A percentile compares a stretch with the other conserved stretches of the same genome.
Evolutionary conservation across 1,139 yeast genomes (phyloP).

Genomic region (Kurtzmaniella quercitrusa): DNA sequence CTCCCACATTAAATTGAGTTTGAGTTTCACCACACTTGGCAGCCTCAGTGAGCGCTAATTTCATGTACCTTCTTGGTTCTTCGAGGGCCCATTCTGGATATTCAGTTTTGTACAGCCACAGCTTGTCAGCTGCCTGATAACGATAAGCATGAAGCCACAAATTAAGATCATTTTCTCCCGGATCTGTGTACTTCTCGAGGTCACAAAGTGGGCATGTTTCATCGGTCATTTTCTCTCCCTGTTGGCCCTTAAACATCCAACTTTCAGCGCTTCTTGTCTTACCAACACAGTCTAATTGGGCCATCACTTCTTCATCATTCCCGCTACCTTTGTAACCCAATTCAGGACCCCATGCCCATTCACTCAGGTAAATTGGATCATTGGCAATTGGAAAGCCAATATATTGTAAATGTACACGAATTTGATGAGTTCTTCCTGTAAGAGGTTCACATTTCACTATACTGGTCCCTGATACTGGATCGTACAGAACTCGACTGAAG

Average conservation of each 20-base stretch:
- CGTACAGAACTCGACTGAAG: conserved; percentile 58
- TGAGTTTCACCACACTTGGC: conserved; percentile 75
- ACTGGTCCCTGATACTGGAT: conserved; percentile 53
- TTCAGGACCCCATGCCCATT: conserved; percentile 64
- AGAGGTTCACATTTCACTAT: conserved; percentile 79
- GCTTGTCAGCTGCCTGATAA: conserved; percentile 53
- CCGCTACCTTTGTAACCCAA: conserved; percentile 54
- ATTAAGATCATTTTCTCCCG: conserved; percentile 80
- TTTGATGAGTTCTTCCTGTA: conserved; percentile 95
- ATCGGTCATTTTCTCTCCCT: conserved; percentile 61
- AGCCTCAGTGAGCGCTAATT: conserved; percentile 72
- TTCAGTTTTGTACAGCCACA: conserved; percentile 77
- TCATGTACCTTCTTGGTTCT: conserved; percentile 53
- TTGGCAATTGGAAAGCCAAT: conserved; percentile 90
- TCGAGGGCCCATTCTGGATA: conserved; percentile 85
- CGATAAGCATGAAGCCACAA: conserved; percentile 88
- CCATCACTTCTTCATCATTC: conserved; percentile 42
- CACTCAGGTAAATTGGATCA: conserved; percentile 79
- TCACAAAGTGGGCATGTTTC: conserved; percentile 64
- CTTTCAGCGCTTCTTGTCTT: conserved; percentile 63
- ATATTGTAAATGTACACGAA: conserved; percentile 85
- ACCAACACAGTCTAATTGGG: conserved; percentile 59
- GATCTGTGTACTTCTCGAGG: conserved; percentile 78
- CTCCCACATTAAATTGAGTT: conserved; percentile 93
- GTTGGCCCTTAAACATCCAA: conserved; percentile 56